Percentiles rank a stretch among this genome's conserved stretches.
These are phyloP conservation scores for Mucor saturninus DNA, from an alignment of 371 early-diverging fungal genomes.

Conservation along the genomic window DNA sequence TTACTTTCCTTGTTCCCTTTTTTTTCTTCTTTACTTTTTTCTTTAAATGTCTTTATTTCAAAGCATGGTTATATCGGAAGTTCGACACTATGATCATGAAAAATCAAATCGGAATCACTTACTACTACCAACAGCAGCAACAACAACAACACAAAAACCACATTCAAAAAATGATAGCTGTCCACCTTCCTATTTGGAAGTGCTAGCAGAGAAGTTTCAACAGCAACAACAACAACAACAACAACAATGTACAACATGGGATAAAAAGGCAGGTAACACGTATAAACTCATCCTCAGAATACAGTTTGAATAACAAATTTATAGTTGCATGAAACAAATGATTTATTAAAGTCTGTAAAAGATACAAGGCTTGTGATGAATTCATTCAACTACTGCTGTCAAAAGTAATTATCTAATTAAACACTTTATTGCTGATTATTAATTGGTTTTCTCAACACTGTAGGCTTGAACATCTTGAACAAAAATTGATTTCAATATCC, in stretches of 20 bases:
- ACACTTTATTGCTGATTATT: neutral
- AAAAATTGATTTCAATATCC: neutral
- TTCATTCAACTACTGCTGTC: constrained; percentile 8
- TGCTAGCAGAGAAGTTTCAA: constrained; percentile 23
- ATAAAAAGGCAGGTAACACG: constrained; percentile 10
- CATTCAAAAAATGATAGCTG: neutral
- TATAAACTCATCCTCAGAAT: neutral
- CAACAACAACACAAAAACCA: neutral
- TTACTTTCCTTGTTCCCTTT: neutral
- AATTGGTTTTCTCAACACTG: neutral
- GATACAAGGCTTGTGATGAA: constrained; percentile 4
- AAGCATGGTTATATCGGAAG: constrained; percentile 5
- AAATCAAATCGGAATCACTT: neutral
- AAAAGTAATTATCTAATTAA: constrained; percentile 8
- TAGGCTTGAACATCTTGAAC: constrained; percentile 15
- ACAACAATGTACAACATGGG: constrained; percentile 7
- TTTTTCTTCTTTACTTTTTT: neutral
- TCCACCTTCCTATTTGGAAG: constrained; percentile 31
- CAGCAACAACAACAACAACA: constrained; percentile 12
- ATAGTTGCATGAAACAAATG: constrained; percentile 9
- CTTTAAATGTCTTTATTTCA: constrained; percentile 10
- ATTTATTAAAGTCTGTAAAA: constrained; percentile 2
- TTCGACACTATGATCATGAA: constrained; percentile 6
- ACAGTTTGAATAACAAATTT: no score
- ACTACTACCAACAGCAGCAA: neutral